Evolutionary conservation across 371 early-diverging fungal species (phyloP).

Genomic region (Mortierella sp.): DNA sequence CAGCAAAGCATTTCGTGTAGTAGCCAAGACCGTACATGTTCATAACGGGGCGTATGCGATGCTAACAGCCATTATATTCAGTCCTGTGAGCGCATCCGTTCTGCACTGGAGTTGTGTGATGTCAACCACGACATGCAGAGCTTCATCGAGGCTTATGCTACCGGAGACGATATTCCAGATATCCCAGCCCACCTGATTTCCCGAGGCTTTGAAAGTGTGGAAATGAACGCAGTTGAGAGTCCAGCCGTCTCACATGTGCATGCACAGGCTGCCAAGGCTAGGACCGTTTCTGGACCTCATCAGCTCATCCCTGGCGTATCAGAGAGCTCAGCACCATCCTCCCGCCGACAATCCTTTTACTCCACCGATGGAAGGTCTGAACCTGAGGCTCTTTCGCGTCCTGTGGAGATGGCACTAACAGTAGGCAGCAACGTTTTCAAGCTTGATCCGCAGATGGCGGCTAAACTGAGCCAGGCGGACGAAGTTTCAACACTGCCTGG

Average conservation of each 20-base stretch:
- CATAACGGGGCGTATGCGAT: too few relatives aligned
- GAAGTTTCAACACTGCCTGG: slow-evolving; percentile 8
- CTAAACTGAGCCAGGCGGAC: slow-evolving; percentile 13
- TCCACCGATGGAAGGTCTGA: slow-evolving; percentile 16
- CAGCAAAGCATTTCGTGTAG: too few relatives aligned
- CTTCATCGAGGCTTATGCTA: slow-evolving; percentile 78
- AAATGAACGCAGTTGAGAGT: not conserved
- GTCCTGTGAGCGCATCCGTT: slow-evolving; percentile 82
- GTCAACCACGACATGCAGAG: slow-evolving; percentile 75
- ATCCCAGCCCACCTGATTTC: slow-evolving; percentile 21
- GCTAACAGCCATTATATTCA: slow-evolving; percentile 18
- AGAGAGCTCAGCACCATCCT: slow-evolving; percentile 34
- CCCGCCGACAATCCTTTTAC: slow-evolving; percentile 24
- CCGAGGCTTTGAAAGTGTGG: not conserved
- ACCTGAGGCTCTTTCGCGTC: slow-evolving; percentile 5
- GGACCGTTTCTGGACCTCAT: slow-evolving; percentile 59
- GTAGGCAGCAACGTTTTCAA: slow-evolving; percentile 68
- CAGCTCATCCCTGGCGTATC: slow-evolving; percentile 49
- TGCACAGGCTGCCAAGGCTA: slow-evolving; percentile 46
- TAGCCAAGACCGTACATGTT: too few relatives aligned
- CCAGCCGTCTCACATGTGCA: not conserved
- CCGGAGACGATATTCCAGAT: slow-evolving; percentile 72
- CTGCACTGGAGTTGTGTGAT: slow-evolving; percentile 75
- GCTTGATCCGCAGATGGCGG: slow-evolving; percentile 54
- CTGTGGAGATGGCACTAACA: slow-evolving; percentile 63